These are phyloP conservation scores for Escovopsis sp. DNA, from an alignment of 2,329 filamentous ascomycete genomes.

Conservation along the genomic window DNA sequence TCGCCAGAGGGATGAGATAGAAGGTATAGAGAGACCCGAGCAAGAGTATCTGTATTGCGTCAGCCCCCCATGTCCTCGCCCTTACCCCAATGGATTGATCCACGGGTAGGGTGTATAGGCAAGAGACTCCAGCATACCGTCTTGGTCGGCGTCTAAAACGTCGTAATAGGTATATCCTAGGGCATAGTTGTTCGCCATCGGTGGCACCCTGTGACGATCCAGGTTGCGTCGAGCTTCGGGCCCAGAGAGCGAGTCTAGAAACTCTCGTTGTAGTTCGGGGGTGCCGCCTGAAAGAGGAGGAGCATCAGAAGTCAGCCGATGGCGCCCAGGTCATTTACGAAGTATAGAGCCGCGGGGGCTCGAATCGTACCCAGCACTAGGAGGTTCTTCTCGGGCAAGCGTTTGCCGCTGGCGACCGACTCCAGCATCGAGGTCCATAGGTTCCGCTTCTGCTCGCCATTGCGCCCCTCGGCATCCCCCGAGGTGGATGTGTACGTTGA, in stretches of 20 bases:
- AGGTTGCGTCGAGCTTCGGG: conserved; percentile 37
- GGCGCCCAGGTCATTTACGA: background rate
- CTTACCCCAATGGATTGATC: background rate
- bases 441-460: conserved; percentile 66
- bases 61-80: conserved; percentile 12
- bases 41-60: conserved; percentile 60
- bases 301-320: conserved; percentile 14
- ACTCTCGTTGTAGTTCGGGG: conserved; percentile 70
- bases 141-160: conserved; percentile 83
- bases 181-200: conserved; percentile 82
- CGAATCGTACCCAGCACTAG: conserved; percentile 57
- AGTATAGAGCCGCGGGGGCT: background rate
- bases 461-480: conserved; percentile 39
- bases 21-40: conserved; percentile 77
- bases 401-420: conserved; percentile 76
- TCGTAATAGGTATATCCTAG: conserved; percentile 92
- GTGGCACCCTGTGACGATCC: conserved; percentile 51
- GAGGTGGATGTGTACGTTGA: conserved; percentile 45
- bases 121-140: conserved; percentile 44
- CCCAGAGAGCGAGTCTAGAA: conserved; percentile 51
- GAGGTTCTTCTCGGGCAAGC: conserved; percentile 81
- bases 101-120: background rate
- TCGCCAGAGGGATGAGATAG: conserved; percentile 72
- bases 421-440: conserved; percentile 93
- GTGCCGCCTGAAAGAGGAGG: conserved; percentile 47